Base-by-base conservation (phyloP, 2,329 filamentous ascomycete species). In the Lachnum nothofagi region DNA sequence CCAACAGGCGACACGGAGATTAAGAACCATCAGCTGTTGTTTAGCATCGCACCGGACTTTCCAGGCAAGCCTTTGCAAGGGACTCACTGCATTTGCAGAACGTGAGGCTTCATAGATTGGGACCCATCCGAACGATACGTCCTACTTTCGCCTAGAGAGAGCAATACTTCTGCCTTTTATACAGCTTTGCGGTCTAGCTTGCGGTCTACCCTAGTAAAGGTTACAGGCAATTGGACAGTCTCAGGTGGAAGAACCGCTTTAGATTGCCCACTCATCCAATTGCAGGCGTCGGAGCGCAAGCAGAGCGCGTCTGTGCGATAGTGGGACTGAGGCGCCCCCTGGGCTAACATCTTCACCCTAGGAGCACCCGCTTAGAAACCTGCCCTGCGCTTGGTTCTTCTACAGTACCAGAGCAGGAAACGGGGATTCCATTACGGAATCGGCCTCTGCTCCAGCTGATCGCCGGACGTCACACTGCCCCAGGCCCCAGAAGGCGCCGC, bases 381-480 rank as follows among this genome's bases (percentile, higher is more conserved):
- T 40, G 33, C 16, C 25, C 12, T 27, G 12, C n/a, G n/a, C n/a
- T 27, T 27, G 25, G 12, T 27, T 27, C 25, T 27, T 27, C 25
- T 6, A 27, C 6, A 12, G 6, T 27, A 27, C 25, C 25, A 12
- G 17, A 37, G 17, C 42, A 35, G 29, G 34, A 31, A 23, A 25
- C 27, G 42, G 47, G 35, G 31, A 44, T 44, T 49, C 41, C 42
- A 20, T 27, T 41, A 39, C 47, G 42, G 27, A 45, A 41, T 6
- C 42, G 35, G 17, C 37, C n/a, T 49, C 16, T n/a, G 20, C 25
- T 44, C 42, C 19, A 38, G 25, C 34, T 39, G 33, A 55, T 48
- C 46, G 44, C 49, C 54, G 48, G 47, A 37, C 47, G 46, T 53
- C 48, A 43, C 27, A 52, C 47, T 51, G 37, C n/a, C n/a, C n/a